phyloP scores from a whole-genome alignment of 768 basidiomycete genomes.

The Austroboletus eburneus region DNA sequence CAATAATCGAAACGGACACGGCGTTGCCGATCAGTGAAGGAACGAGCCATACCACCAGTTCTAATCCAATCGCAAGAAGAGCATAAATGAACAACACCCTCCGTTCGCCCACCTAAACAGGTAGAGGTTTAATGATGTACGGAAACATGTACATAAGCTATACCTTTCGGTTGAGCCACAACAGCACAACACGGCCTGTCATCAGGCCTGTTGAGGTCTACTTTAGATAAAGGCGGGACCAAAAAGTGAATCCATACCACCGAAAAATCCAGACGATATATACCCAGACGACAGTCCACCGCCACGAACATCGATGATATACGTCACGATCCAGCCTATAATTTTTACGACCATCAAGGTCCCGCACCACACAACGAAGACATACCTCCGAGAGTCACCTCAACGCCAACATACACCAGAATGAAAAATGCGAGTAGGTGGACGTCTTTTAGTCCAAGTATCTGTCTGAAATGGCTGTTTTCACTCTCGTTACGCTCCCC shows the following conservation, averaged over 20 bases:
- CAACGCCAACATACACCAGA: slow-evolving; percentile 66
- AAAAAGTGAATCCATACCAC: too few relatives aligned
- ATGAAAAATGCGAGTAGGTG: slow-evolving; percentile 62
- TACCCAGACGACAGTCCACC: slow-evolving; percentile 46
- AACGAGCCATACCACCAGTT: slow-evolving; percentile 56
- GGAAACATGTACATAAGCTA: not conserved
- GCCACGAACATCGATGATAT: slow-evolving; percentile 38
- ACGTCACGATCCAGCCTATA: slow-evolving; percentile 76
- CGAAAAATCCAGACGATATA: slow-evolving; percentile 54
- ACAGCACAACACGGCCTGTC: slow-evolving; percentile 50
- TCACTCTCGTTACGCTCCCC: slow-evolving; percentile 35
- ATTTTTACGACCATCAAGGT: too few relatives aligned
- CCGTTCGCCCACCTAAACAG: slow-evolving; percentile 49
- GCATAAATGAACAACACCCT: slow-evolving; percentile 51
- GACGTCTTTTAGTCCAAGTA: slow-evolving; percentile 48
- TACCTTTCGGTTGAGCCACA: slow-evolving; percentile 55
- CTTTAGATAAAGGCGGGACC: too few relatives aligned
- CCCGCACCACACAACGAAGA: too few relatives aligned
- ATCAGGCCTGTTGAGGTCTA: too few relatives aligned
- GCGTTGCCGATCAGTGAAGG: slow-evolving; percentile 52
- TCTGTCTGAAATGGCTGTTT: slow-evolving; percentile 43
- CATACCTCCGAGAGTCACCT: slow-evolving; percentile 47
- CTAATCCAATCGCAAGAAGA: slow-evolving; percentile 48
- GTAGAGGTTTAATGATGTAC: not conserved
- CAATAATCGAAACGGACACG: slow-evolving; percentile 52